Evolutionary conservation across 2,329 filamentous ascomycete species (phyloP), one percentile per base, ranked within the genome.

Genomic region (Colletotrichum limetticola): DNA sequence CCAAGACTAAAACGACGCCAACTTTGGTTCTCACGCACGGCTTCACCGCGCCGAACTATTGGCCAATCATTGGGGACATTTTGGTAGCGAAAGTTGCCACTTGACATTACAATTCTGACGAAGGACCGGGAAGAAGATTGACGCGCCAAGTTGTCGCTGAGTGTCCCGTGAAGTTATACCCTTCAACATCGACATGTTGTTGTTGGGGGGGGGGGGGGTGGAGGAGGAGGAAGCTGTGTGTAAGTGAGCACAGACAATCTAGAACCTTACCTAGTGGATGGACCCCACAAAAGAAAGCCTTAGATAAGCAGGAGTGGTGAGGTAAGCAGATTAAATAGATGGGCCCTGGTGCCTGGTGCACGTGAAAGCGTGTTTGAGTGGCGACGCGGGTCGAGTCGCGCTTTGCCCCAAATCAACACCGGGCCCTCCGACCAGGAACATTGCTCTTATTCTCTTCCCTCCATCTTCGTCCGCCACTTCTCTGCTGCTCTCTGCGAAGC

Each of bases 321-420:
- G 7, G 11, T 30, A n/a, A 42, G 37, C 26, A 12, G 26, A 3
- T 28, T 12, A 28, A 28, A 19, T 12, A 9, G 53, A 35, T 37
- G 46, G 61, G 32, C 30, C 22, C 22, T 64, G 49, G 5, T 55
- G 61, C 49, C 61, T 64, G 8, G 2, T 4, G 30, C 61, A 55
- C 61, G 46, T 70, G 67, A 70, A 30, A 52, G 5, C 74, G 74
- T 75, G 74, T 59, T 59, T 68, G 62, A 63, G 74, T 66, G 71
- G 67, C 67, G 71, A 75, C 74, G 74, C 74, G 74, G 57, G 62
- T 60, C 56, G 16, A 57, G 67, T 75, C 74, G 74, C 74, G 74
- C 71, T 69, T 74, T 58, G 66, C 30, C 19, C 37, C 56, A 61
- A 46, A 42, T 59, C 60, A 72, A 74, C 49, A 67, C 62, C 42